Conservation (phyloP, 805 yeast genomes). For the Lipomyces yamadae region DNA sequence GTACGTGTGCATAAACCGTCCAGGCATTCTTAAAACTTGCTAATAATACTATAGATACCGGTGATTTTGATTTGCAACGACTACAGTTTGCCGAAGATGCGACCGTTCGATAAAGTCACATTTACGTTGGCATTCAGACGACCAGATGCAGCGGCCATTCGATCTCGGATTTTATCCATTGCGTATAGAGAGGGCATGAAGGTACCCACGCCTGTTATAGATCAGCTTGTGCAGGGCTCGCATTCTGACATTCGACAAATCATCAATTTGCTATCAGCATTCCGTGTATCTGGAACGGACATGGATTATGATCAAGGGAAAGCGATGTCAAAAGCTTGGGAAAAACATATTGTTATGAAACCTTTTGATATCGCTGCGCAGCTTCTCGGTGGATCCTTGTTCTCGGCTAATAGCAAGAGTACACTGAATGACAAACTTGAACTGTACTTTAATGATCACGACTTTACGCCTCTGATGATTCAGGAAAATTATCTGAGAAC, state of each 20-base stretch:
- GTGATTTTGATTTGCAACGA: constrained; percentile 94
- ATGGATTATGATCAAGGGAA: constrained; percentile 69
- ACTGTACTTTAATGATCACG: constrained; percentile 90
- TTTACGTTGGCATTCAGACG: constrained; percentile 83
- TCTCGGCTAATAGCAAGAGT: constrained; percentile 57
- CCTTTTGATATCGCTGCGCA: constrained; percentile 87
- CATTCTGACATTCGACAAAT: constrained; percentile 93
- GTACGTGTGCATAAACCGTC: constrained; percentile 9
- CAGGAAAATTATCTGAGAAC: constrained; percentile 88
- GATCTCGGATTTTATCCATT: constrained; percentile 85
- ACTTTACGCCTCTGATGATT: constrained; percentile 91
- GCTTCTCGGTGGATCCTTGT: constrained; percentile 64
- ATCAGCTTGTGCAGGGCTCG: constrained; percentile 81
- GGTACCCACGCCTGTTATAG: constrained; percentile 78
- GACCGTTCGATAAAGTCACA: constrained; percentile 87
- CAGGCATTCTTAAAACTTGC: neutral
- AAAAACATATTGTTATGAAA: constrained; percentile 85
- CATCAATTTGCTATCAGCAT: constrained; percentile 84
- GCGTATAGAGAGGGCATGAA: constrained; percentile 83
- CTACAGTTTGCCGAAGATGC: constrained; percentile 88
- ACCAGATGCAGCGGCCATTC: constrained; percentile 81
- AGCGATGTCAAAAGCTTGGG: constrained; percentile 61
- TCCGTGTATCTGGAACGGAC: constrained; percentile 68
- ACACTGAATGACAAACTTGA: constrained; percentile 81
- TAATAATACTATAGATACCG: constrained; percentile 58